Conservation (phyloP, 352 stramenopile genomes). For the Phytophthora lateralis region DNA sequence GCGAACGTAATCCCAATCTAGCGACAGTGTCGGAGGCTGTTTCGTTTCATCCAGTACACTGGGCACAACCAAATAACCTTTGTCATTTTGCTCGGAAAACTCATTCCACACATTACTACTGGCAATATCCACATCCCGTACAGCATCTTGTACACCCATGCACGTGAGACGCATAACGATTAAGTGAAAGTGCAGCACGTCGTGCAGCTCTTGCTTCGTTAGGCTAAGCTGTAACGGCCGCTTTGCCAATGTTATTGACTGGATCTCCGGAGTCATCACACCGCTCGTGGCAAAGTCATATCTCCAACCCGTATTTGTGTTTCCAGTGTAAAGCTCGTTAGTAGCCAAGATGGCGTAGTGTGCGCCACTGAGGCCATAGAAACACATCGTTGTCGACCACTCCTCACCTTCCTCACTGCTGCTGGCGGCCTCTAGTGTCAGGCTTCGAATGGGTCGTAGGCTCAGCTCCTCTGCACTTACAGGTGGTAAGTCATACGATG, state of each 20-base stretch:
- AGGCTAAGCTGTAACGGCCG: conserved; percentile 45
- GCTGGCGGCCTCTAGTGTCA: conserved; percentile 31
- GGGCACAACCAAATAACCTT: conserved; percentile 84
- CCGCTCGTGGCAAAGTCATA: conserved; percentile 85
- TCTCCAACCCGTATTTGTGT: conserved; percentile 79
- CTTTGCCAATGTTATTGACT: conserved; percentile 68
- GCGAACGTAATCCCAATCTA: conserved; percentile 73
- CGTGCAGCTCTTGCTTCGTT: conserved; percentile 59
- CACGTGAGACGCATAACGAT: conserved; percentile 80
- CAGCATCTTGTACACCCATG: conserved; percentile 73
- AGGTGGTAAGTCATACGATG: conserved; percentile 83
- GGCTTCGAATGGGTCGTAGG: conserved; percentile 64
- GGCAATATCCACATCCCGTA: conserved; percentile 69
- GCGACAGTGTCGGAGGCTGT: conserved; percentile 24
- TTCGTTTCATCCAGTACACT: conserved; percentile 38
- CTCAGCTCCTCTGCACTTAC: conserved; percentile 78
- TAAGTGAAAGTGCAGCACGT: conserved; percentile 78
- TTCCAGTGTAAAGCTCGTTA: conserved; percentile 81
- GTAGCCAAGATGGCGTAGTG: conserved; percentile 77
- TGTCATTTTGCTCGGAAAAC: conserved; percentile 89
- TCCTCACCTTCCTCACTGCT: conserved; percentile 37
- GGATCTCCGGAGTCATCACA: conserved; percentile 69
- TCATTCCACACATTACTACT: conserved; percentile 74
- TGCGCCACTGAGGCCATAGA: conserved; percentile 76
- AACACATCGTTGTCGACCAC: conserved; percentile 70